phyloP scores from a whole-genome alignment of 768 basidiomycete genomes.

The Tubosaeta sp. region DNA sequence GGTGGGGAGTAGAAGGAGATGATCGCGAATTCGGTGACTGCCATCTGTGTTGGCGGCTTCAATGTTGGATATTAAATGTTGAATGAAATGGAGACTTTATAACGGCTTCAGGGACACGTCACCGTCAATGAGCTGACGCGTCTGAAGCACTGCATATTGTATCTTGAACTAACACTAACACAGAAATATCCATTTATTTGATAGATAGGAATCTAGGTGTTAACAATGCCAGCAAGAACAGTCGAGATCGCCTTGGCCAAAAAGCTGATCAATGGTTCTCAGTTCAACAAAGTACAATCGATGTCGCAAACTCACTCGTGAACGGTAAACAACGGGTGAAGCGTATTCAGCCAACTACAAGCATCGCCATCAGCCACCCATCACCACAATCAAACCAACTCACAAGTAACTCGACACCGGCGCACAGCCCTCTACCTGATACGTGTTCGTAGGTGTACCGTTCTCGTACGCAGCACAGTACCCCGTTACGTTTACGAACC shows the following conservation, averaged over 20 bases:
- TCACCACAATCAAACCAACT: conserved; percentile 21
- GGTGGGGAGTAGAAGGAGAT: conserved; percentile 33
- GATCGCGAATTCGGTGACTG: conserved; percentile 42
- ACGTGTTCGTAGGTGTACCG: conserved; percentile 49
- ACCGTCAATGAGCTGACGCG: neutral
- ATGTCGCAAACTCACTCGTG: conserved; percentile 44
- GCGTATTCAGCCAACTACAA: conserved; percentile 53
- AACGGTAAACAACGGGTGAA: conserved; percentile 61
- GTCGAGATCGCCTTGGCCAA: conserved; percentile 52
- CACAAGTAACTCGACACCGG: conserved; percentile 66
- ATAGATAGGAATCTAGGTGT: conserved; percentile 3
- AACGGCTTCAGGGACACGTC: conserved; percentile 6
- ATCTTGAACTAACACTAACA: neutral
- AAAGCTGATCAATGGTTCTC: conserved; percentile 30
- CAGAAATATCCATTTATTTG: neutral
- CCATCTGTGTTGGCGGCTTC: conserved; percentile 24
- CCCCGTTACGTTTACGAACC: conserved; percentile 56
- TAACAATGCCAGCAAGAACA: conserved; percentile 33
- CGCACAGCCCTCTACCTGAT: conserved; percentile 53
- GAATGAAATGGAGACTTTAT: neutral
- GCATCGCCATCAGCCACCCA: neutral
- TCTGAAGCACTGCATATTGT: neutral
- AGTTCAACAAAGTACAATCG: neutral
- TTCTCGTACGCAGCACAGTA: conserved; percentile 57
- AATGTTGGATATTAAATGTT: too few species aligned